A percentile compares a stretch with the other conserved stretches of the same genome.
phyloP scores from a whole-genome alignment of 768 basidiomycete species.

The Boletus subcaerulescens region DNA sequence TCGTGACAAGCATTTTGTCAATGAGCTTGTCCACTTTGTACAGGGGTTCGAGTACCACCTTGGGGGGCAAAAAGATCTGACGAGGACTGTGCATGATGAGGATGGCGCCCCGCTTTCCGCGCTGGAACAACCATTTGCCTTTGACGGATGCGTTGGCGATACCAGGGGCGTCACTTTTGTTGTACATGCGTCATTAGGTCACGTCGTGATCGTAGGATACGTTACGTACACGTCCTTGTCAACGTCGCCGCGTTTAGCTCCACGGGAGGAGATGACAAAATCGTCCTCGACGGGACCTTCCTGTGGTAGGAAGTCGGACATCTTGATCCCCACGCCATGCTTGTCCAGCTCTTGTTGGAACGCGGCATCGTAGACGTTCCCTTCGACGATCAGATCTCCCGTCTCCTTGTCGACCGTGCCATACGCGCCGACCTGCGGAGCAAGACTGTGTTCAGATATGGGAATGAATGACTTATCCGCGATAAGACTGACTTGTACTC shows the following conservation, averaged over 20 bases:
- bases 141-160: conserved; percentile 29
- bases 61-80: conserved; percentile 13
- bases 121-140: conserved; percentile 31
- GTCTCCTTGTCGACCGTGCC: conserved; percentile 31
- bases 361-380: conserved; percentile 32
- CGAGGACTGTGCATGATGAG: conserved; percentile 33
- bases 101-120: conserved; percentile 28
- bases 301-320: conserved; percentile 17
- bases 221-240: conserved; percentile 19
- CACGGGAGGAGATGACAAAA: conserved; percentile 23
- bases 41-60: conserved; percentile 25
- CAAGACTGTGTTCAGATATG: not conserved
- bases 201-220: not conserved
- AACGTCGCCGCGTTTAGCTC: conserved; percentile 7
- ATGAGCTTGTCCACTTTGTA: conserved; percentile 24
- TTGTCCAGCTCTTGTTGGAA: conserved; percentile 19
- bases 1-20: conserved; percentile 33
- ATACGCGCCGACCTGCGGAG: conserved; percentile 34
- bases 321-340: conserved; percentile 4
- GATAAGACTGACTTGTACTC: conserved; percentile 21
- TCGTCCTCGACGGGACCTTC: conserved; percentile 19
- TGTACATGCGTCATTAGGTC: not conserved
- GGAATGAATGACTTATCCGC: not conserved
- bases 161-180: conserved; percentile 11
- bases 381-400: conserved; percentile 32